Percentiles rank a stretch among this genome's conserved stretches.
Evolutionary conservation across 148 eudicot species (phyloP).

Genomic region (Dianthus caryophyllus): DNA sequence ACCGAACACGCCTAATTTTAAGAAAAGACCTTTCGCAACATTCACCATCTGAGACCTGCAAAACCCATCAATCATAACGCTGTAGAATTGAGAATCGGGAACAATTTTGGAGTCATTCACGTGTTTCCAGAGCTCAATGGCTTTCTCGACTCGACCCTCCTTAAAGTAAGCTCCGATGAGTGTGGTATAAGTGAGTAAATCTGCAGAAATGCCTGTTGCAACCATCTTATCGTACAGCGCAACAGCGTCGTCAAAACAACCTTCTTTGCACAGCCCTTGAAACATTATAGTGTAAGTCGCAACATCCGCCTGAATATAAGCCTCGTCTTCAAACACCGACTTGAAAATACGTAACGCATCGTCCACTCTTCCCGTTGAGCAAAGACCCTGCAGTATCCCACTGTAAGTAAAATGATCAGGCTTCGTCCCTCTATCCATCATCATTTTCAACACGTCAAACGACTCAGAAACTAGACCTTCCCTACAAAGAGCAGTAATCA

Average conservation of each 20-base stretch:
- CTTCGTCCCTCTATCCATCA: constrained; percentile 48
- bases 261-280: constrained; percentile 54
- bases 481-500: constrained; percentile 49
- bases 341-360: constrained; percentile 47
- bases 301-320: constrained; percentile 40
- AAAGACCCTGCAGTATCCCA: constrained; percentile 44
- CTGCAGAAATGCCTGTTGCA: constrained; percentile 23
- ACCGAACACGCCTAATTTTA: constrained; percentile 41
- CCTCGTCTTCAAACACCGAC: constrained; percentile 32
- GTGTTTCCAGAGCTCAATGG: constrained; percentile 54
- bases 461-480: constrained; percentile 46
- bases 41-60: constrained; percentile 52
- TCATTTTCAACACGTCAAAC: constrained; percentile 39
- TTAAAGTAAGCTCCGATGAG: constrained; percentile 53
- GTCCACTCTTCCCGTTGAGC: constrained; percentile 47
- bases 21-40: constrained; percentile 75
- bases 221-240: constrained; percentile 39
- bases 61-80: constrained; percentile 58
- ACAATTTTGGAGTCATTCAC: constrained; percentile 26
- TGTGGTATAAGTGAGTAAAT: constrained; percentile 36
- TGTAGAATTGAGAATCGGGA: constrained; percentile 45
- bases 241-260: constrained; percentile 43
- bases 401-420: constrained; percentile 45
- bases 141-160: constrained; percentile 37
- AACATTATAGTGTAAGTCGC: constrained; percentile 40